Evolutionary conservation across 2,329 filamentous ascomycete species (phyloP).

Genomic region (Ceratocystis cubensis): DNA sequence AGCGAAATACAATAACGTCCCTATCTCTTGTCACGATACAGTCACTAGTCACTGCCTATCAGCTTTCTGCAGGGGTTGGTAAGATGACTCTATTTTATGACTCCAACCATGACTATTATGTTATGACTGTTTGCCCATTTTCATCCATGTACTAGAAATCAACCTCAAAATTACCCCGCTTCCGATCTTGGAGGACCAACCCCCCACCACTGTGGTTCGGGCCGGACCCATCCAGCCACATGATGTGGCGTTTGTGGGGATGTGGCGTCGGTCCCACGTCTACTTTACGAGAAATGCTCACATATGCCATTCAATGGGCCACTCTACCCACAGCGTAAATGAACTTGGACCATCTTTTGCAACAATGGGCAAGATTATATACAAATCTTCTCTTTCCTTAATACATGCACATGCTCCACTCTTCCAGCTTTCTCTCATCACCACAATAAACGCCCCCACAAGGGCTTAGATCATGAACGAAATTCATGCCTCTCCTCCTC

Average conservation of each 20-base stretch:
- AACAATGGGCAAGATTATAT: too few relatives aligned
- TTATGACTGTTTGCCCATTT: not conserved
- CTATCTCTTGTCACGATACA: not conserved
- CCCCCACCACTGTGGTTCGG: conserved; percentile 8
- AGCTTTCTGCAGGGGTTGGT: not conserved
- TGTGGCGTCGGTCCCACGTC: not conserved
- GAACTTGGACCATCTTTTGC: too few relatives aligned
- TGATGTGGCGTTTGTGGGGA: not conserved
- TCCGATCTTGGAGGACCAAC: not conserved
- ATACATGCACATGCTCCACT: not conserved
- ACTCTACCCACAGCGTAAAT: too few relatives aligned
- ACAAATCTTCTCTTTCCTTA: not conserved
- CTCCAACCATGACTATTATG: not conserved
- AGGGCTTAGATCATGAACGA: not conserved
- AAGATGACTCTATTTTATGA: not conserved
- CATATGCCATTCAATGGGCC: too few relatives aligned
- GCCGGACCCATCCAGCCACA: conserved; percentile 2
- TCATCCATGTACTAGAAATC: not conserved
- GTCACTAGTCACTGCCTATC: not conserved
- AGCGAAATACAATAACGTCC: not conserved
- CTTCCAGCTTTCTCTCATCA: not conserved
- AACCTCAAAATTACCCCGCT: not conserved
- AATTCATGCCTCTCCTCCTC: not conserved
- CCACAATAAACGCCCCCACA: not conserved
- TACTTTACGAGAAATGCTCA: not conserved